A percentile compares a stretch with the other conserved stretches of the same genome.
phyloP scores from a whole-genome alignment of 495 filamentous ascomycete species.

The Penicillium flavigenum region DNA sequence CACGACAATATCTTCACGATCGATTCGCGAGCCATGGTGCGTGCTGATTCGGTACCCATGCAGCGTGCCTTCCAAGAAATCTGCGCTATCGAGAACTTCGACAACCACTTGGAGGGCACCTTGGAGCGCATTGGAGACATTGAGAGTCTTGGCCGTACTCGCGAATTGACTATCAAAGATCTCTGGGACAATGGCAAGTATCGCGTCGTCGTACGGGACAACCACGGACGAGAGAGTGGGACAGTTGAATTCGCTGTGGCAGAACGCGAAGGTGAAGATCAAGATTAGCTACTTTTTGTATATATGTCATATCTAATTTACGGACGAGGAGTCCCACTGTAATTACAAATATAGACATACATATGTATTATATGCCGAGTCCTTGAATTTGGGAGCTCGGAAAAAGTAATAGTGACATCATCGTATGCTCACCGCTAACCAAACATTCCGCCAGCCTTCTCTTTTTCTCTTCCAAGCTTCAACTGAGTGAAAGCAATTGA shows the following conservation, averaged over 20 bases:
- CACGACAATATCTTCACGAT: conserved; percentile 95
- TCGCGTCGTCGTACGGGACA: conserved; percentile 57
- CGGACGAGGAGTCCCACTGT: conserved; percentile 3
- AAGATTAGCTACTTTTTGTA: conserved; percentile 19
- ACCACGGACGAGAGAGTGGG: conserved; percentile 48
- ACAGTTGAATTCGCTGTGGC: conserved; percentile 47
- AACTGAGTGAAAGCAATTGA: neutral
- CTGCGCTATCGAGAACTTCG: conserved; percentile 69
- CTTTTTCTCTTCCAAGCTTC: conserved; percentile 12
- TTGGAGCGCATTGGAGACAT: conserved; percentile 82
- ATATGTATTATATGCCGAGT: neutral
- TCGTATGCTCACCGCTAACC: conserved; percentile 34
- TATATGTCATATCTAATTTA: neutral
- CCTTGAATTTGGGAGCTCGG: conserved; percentile 7
- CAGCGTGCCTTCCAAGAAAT: conserved; percentile 86
- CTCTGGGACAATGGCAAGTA: conserved; percentile 78
- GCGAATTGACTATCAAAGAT: conserved; percentile 88
- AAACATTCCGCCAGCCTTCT: conserved; percentile 18
- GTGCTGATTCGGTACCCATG: conserved; percentile 96
- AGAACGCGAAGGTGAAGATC: conserved; percentile 32
- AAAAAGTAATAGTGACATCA: conserved; percentile 37
- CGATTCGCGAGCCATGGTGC: conserved; percentile 79
- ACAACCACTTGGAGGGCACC: conserved; percentile 77
- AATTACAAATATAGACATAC: conserved; percentile 1
- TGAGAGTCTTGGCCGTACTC: conserved; percentile 87